These are phyloP conservation scores for Mortierella sp. DNA, from an alignment of 371 early-diverging fungal genomes.

Conservation along the genomic window DNA sequence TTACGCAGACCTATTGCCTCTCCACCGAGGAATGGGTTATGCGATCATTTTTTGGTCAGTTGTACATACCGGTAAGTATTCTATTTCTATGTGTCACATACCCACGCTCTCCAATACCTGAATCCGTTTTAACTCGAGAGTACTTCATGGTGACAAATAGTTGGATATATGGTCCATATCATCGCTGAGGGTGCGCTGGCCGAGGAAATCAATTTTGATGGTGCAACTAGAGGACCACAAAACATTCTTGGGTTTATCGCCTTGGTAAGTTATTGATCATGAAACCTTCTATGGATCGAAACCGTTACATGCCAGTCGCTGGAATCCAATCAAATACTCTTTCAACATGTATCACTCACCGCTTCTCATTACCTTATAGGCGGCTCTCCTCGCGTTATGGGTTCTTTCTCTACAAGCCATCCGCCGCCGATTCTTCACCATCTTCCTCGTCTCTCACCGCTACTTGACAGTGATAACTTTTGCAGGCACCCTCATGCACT, in stretches of 20 bases:
- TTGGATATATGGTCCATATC: conserved; percentile 34
- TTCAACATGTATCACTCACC: too few relatives aligned
- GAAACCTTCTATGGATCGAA: too few relatives aligned
- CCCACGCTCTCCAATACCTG: too few relatives aligned
- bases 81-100: too few relatives aligned
- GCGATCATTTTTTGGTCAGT: conserved; percentile 32
- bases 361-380: not conserved
- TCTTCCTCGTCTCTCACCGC: conserved; percentile 29
- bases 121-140: too few relatives aligned
- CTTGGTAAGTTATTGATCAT: conserved; percentile 28
- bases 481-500: conserved; percentile 34
- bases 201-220: conserved; percentile 40
- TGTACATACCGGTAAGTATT: conserved; percentile 12
- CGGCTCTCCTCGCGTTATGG: conserved; percentile 14
- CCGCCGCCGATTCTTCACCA: conserved; percentile 20
- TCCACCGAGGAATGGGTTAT: conserved; percentile 40
- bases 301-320: too few relatives aligned
- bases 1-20: conserved; percentile 37
- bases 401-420: conserved; percentile 20
- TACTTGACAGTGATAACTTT: conserved; percentile 28
- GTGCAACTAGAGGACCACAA: conserved; percentile 35
- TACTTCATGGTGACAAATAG: too few relatives aligned
- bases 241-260: conserved; percentile 33
- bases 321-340: too few relatives aligned
- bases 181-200: conserved; percentile 23